Evolutionary conservation across 331 rosid species (phyloP).

Genomic region (Stylosanthes scabra): DNA sequence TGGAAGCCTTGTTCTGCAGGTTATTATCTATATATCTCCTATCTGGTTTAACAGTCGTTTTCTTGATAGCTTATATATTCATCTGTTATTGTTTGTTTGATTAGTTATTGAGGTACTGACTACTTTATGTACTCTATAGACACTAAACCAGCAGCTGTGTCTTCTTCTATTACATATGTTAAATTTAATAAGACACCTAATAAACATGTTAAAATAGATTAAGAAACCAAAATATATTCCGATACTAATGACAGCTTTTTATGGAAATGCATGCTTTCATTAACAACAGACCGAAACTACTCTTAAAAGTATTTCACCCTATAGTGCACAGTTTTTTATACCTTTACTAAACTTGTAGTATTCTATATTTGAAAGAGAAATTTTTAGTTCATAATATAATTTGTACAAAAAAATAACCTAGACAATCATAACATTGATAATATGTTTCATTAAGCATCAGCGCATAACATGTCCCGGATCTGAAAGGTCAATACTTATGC

Average conservation of each 20-base stretch:
- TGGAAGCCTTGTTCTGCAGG: slow-evolving; percentile 99
- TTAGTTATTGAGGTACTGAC: too few relatives aligned
- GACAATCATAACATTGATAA: background rate
- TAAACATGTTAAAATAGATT: slow-evolving; percentile 3
- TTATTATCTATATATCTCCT: slow-evolving; percentile 28
- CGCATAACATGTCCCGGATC: background rate
- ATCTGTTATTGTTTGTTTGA: slow-evolving; percentile 8
- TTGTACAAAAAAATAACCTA: background rate
- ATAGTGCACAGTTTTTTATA: background rate
- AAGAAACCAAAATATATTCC: background rate
- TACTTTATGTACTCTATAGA: background rate
- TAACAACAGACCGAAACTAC: background rate
- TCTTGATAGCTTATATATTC: slow-evolving; percentile 14
- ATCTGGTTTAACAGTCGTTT: background rate
- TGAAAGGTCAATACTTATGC: slow-evolving; percentile 21
- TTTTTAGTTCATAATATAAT: background rate
- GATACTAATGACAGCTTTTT: background rate
- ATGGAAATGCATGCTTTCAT: background rate
- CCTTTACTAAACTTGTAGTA: background rate
- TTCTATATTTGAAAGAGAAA: background rate
- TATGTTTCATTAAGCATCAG: background rate
- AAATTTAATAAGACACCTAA: background rate
- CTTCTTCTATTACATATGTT: background rate
- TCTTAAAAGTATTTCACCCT: background rate
- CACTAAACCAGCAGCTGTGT: background rate